A percentile compares a stretch with the other conserved stretches of the same genome.
These are phyloP conservation scores for Teunomyces tritomae DNA, from an alignment of 805 yeast genomes.

Conservation along the genomic window DNA sequence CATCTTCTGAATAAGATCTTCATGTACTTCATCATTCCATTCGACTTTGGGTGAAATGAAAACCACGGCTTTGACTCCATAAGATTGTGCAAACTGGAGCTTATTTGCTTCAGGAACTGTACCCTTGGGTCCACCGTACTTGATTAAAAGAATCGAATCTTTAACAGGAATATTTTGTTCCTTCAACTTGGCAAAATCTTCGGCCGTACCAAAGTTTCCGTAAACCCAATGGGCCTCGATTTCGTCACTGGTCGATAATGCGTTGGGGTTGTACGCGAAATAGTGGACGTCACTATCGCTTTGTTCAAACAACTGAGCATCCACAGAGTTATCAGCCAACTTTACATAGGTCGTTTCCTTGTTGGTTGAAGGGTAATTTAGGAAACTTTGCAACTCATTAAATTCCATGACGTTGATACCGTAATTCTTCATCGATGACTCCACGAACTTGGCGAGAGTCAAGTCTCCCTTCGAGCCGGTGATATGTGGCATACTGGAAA, in stretches of 20 bases:
- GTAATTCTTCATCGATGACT: constrained; percentile 54
- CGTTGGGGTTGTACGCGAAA: constrained; percentile 67
- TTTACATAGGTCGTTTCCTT: constrained; percentile 27
- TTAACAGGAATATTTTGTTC: constrained; percentile 37
- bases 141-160: constrained; percentile 56
- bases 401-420: constrained; percentile 54
- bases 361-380: constrained; percentile 58
- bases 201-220: constrained; percentile 61
- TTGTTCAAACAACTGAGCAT: constrained; percentile 39
- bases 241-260: constrained; percentile 50
- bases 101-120: constrained; percentile 35
- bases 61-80: constrained; percentile 63
- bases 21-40: constrained; percentile 5
- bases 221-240: constrained; percentile 55
- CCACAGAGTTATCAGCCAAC: constrained; percentile 30
- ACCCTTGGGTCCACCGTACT: constrained; percentile 45
- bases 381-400: constrained; percentile 49
- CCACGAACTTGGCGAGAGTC: constrained; percentile 64
- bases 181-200: constrained; percentile 49
- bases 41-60: constrained; percentile 47
- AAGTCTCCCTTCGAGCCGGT: constrained; percentile 88
- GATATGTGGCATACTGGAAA: constrained; percentile 79
- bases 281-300: constrained; percentile 29
- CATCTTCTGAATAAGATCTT: constrained; percentile 49
- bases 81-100: constrained; percentile 47